phyloP scores from a whole-genome alignment of 73 alveolate species.

The Paramecium tetraurelia region DNA sequence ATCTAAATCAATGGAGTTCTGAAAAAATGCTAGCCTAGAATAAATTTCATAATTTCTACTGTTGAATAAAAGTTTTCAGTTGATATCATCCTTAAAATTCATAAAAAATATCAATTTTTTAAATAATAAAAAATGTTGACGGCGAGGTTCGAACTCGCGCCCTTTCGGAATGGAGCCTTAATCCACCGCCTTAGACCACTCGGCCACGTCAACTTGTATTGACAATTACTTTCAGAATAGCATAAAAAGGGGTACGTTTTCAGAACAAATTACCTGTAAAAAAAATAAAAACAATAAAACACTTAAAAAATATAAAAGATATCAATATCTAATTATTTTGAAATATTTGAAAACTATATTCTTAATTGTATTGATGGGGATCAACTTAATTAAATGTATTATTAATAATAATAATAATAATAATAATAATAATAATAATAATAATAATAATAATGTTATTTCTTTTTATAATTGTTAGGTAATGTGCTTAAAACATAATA shows the following conservation, averaged over 20 bases:
- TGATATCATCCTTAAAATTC: not conserved
- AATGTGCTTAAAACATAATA: not conserved
- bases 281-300: too few relatives aligned
- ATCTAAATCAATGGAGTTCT: not conserved
- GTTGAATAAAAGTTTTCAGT: not conserved
- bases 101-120: not conserved
- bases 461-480: not conserved
- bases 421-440: not conserved
- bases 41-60: not conserved
- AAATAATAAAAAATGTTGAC: not conserved
- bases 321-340: too few relatives aligned
- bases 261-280: not conserved
- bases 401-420: not conserved
- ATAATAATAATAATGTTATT: not conserved
- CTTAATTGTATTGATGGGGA: not conserved
- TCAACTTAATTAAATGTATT: not conserved
- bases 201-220: slow-evolving; percentile 38
- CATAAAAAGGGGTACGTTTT: not conserved
- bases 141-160: slow-evolving; percentile 72
- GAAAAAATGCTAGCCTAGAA: too few relatives aligned
- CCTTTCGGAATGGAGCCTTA: slow-evolving; percentile 69
- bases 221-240: not conserved
- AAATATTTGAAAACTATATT: too few relatives aligned
- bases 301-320: too few relatives aligned
- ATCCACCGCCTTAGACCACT: slow-evolving; percentile 67